These are phyloP conservation scores for Domatiomyces globalis DNA, from an alignment of 2,329 filamentous ascomycete genomes.

Conservation along the genomic window DNA sequence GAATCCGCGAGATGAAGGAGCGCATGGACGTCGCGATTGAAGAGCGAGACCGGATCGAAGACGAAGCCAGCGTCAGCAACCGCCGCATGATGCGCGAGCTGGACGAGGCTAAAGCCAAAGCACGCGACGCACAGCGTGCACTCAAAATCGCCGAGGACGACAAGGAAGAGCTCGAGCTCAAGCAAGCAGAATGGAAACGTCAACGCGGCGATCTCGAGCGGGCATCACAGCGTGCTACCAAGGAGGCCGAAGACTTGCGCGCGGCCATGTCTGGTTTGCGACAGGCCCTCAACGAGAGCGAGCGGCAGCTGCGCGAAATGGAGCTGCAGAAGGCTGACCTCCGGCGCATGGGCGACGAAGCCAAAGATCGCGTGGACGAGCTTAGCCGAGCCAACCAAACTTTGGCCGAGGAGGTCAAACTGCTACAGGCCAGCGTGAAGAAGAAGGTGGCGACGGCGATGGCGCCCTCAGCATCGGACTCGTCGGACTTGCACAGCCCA, in stretches of 20 bases:
- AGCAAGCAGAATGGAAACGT: slow-evolving; percentile 59
- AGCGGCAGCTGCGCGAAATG: slow-evolving; percentile 66
- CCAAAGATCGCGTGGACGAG: slow-evolving; percentile 61
- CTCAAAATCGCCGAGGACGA: slow-evolving; percentile 58
- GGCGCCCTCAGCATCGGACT: slow-evolving; percentile 9
- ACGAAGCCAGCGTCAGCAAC: slow-evolving; percentile 67
- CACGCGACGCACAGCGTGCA: slow-evolving; percentile 69
- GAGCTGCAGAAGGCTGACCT: slow-evolving; percentile 71
- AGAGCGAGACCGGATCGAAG: slow-evolving; percentile 82
- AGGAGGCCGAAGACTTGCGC: slow-evolving; percentile 63
- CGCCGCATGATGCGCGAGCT: slow-evolving; percentile 66
- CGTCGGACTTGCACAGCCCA: slow-evolving; percentile 38
- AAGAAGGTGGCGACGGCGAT: no score
- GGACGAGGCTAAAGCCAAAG: slow-evolving; percentile 67
- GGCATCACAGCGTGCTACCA: slow-evolving; percentile 50
- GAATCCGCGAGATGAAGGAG: slow-evolving; percentile 76
- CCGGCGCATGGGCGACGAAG: slow-evolving; percentile 62
- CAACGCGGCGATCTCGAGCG: slow-evolving; percentile 64
- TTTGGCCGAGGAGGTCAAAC: slow-evolving; percentile 45
- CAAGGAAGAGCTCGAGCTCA: slow-evolving; percentile 60
- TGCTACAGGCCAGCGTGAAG: slow-evolving; percentile 27
- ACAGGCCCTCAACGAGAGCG: slow-evolving; percentile 70
- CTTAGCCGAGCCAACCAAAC: slow-evolving; percentile 53
- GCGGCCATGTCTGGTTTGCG: slow-evolving; percentile 64
- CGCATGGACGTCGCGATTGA: slow-evolving; percentile 83